Evolutionary conservation across 129 eudicot species (phyloP).

Genomic region (Chrysanthemum lavandulifolium): DNA sequence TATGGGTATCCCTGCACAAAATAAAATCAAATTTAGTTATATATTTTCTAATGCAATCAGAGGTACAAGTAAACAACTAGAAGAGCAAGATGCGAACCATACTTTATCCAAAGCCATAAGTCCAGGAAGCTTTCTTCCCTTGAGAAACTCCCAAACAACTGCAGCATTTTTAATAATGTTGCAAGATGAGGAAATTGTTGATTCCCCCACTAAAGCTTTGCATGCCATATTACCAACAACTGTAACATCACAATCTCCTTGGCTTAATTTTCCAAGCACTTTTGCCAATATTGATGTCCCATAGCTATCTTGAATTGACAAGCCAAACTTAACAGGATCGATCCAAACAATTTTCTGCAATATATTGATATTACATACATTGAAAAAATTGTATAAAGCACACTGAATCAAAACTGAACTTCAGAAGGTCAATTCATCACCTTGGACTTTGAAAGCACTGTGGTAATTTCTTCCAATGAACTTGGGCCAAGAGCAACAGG

Average conservation of each 20-base stretch:
- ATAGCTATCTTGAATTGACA: conserved; percentile 34
- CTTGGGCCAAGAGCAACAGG: conserved; percentile 78
- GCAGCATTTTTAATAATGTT: conserved; percentile 63
- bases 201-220: conserved; percentile 30
- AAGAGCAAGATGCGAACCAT: conserved; percentile 27
- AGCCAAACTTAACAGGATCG: conserved; percentile 64
- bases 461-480: conserved; percentile 55
- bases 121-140: conserved; percentile 90
- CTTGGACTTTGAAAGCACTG: conserved; percentile 63
- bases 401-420: background rate
- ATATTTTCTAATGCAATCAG: background rate
- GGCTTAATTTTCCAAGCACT: conserved; percentile 46
- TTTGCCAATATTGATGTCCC: conserved; percentile 58
- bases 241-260: conserved; percentile 46
- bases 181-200: conserved; percentile 29
- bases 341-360: conserved; percentile 82
- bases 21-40: background rate
- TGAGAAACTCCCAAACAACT: conserved; percentile 75
- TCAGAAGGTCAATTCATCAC: conserved; percentile 31
- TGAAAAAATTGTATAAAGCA: conserved; percentile 13
- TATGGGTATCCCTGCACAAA: conserved; percentile 83
- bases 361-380: background rate
- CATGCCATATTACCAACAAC: conserved; percentile 68
- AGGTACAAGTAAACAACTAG: background rate
- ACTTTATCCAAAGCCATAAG: conserved; percentile 87